Evolutionary conservation across 2,329 filamentous ascomycete genomes (phyloP), one percentile per base, ranked within the genome.

Genomic region (Trichoderma breve): DNA sequence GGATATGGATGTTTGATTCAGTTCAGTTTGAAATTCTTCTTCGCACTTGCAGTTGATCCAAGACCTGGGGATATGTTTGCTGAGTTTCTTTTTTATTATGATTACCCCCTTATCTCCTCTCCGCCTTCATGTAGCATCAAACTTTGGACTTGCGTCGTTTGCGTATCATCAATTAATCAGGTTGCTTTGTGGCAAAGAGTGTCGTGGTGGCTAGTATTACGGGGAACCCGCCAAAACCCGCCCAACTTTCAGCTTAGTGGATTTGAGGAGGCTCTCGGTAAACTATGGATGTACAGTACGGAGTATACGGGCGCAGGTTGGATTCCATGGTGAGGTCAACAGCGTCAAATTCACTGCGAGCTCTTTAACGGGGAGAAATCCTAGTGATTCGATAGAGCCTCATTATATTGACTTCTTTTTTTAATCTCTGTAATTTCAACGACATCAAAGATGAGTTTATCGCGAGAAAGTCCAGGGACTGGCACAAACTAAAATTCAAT

Each of bases 241-340:
- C 69, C 39, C 39, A 43, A 53, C 28, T 65, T 71, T 71, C 53
- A 66, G 61, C 55, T 71, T 71, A 71, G 70, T 71, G 61, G 70
- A 60, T 43, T 43, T n/a, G 39, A 30, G 30, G 57, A 51, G 63
- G 63, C 63, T 68, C 28, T 68, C 30, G 53, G 60, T 39, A 62
- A 43, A 62, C 8, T 8, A 21, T 47, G 43, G 15, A 24, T 14
- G 47, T 24, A 53, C 47, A 53, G 47, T 53, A 53, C 47, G 47
- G 43, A 53, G 47, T 24, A 53, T 21, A 53, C n/a, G 43, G 39
- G 39, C 39, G 39, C 39, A 43, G 39, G 39, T 43, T 43, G 39
- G 39, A 43, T 43, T 43, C 39, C 39, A 36, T 7, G 3, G 24
- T 24, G 24, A 51, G 43, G 9, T 21, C 43, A 51, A 51, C 2